Percentiles rank a stretch among this genome's conserved stretches.
Conservation (phyloP, 352 stramenopile species). For the Pythium brachiatum region DNA sequence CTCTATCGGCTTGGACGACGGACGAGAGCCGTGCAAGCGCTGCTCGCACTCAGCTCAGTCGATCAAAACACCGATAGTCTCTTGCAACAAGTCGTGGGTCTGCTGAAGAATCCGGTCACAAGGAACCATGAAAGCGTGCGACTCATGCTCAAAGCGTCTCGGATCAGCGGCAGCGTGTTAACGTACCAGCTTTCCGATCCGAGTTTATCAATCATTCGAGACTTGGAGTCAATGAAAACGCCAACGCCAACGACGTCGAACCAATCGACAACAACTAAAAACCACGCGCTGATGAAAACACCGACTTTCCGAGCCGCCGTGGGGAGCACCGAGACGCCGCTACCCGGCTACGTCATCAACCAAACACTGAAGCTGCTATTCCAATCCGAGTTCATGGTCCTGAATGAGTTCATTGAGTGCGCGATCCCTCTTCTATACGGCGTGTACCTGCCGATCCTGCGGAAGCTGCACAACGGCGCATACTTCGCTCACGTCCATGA, state of each 20-base stretch:
- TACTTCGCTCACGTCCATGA: constrained; percentile 24
- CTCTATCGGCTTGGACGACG: not conserved
- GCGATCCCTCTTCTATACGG: constrained; percentile 28
- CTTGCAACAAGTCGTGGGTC: not conserved
- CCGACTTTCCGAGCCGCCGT: not conserved
- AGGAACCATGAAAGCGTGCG: not conserved
- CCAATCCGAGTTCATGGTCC: constrained; percentile 26
- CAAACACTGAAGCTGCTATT: constrained; percentile 22
- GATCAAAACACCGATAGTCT: not conserved
- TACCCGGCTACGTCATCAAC: not conserved
- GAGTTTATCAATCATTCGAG: not conserved
- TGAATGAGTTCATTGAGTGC: constrained; percentile 33
- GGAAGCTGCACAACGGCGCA: constrained; percentile 26
- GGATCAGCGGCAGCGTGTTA: not conserved
- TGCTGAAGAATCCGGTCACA: not conserved
- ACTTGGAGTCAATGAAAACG: not conserved
- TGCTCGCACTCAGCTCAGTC: not conserved
- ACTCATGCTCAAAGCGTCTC: not conserved
- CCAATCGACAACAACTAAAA: not conserved
- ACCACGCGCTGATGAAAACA: not conserved
- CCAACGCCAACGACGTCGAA: too few species aligned
- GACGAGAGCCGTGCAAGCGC: not conserved
- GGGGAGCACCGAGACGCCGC: not conserved
- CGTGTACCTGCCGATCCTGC: constrained; percentile 25
- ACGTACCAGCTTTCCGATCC: not conserved